Evolutionary conservation across 2,329 filamentous ascomycete genomes (phyloP).

Genomic region (Diaporthe eres): DNA sequence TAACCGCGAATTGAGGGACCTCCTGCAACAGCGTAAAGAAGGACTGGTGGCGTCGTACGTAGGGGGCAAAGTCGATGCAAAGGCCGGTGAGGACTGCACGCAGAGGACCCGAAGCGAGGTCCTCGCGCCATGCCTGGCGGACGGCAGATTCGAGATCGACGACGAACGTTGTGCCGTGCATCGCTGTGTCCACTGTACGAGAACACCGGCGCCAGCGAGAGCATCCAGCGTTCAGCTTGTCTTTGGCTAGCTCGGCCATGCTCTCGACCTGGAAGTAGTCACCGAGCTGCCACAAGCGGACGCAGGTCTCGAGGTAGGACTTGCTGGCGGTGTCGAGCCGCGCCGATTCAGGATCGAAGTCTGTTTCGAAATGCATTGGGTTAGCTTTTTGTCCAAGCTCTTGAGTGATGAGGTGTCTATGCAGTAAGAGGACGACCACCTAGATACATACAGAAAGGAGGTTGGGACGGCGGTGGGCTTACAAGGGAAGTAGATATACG

Average conservation of each 20-base stretch:
- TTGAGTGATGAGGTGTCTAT: background rate
- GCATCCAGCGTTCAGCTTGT: background rate
- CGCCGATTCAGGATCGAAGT: background rate
- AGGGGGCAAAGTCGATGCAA: background rate
- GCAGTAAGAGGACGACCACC: background rate
- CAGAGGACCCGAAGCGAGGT: background rate
- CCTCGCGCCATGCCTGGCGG: conserved; percentile 7
- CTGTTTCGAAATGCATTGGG: fast-evolving
- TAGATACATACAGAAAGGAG: background rate
- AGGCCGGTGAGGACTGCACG: background rate
- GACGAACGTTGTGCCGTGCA: background rate
- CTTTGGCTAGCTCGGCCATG: background rate
- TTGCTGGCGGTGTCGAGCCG: background rate
- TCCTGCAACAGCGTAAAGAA: background rate
- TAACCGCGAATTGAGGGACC: background rate
- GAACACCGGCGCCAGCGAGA: background rate
- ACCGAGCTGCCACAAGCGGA: conserved; percentile 22
- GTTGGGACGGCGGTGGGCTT: background rate
- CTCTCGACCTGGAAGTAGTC: conserved; percentile 5
- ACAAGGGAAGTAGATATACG: conserved; percentile 29
- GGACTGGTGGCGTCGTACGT: background rate
- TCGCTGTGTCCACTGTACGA: background rate
- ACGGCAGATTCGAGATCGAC: conserved; percentile 16
- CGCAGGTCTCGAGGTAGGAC: conserved; percentile 26
- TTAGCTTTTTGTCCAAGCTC: background rate